Base-by-base conservation (phyloP, 345 rosid genomes). In the Cardamine resedifolia region DNA sequence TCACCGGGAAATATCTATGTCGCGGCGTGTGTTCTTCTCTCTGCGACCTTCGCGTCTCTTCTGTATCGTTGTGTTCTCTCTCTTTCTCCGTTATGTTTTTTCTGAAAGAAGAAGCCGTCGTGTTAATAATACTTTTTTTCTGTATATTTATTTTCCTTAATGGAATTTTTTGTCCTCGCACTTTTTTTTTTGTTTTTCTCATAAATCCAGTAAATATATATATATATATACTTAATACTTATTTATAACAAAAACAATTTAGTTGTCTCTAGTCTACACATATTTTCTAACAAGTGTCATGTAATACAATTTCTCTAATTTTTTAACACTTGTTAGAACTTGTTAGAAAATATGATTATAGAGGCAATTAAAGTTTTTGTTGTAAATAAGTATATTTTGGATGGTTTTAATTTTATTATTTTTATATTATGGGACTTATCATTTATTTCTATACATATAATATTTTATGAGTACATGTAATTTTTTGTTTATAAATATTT, bases 101-200 rank as follows among this genome's bases (percentile, higher is more conserved):
- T 79, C 89, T 63, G 83, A 84, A 81, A 72, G 81, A 84, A 72
- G 88, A 84, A 81, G 80, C 83, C 87, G 79, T 83, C 76, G 78
- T 48, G 75, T 73, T 20, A 41, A 34, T 63, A 34, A 20, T 60
- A 23, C 73, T 58, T 64, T 48, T 48, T 72, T 50, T 74, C 24
- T 51, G 18, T 62, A 20, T 31, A 44, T 45, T 61, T 60, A 16
- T 57, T 31, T 33, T 45, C 15, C 18, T 64, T 41, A 12, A 45
- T 31, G 5, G 21, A 23, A 0, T 28, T 15, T 44, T 44, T n/a
- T 43, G n/a, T 4, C 14, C 15, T n/a, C 66, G 24, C 7, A 14
- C 2, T 16, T 10, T 34, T 34, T 18, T 10, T 9, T n/a, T n/a
- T n/a, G n/a, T n/a, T n/a, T n/a, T 10, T 63, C 11, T 33, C 19